Base-by-base conservation (phyloP, 192 early-diverging fungal species). In the Spizellomyces punctatus region DNA sequence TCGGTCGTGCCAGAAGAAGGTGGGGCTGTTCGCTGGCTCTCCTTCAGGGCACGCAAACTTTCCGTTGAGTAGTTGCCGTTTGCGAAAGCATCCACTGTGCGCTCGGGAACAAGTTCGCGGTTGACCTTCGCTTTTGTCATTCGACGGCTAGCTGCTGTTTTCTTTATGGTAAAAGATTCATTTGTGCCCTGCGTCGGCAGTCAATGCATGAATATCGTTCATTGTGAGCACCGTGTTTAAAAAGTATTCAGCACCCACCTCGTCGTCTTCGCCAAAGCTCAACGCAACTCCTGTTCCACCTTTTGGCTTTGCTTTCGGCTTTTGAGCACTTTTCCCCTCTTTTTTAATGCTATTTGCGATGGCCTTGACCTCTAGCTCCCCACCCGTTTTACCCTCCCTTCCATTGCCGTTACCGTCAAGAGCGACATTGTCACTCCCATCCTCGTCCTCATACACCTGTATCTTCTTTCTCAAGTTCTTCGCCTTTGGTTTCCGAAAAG, bases 91-190 rank as follows among this genome's bases (percentile, higher is more conserved):
- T 46, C 12, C 10, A 12, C 6, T 12, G 62, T 46, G 12, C 49
- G 58, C 16, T 79, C 74, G 19, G 69, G 73, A 12, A 72, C 17
- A 8, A 71, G 36, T 6, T 76, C 75, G 14, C 75, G 69, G 56
- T 77, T 77, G 22, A 76, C 58, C 47, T 79, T 71, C 16, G 73
- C 75, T 50, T 72, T 76, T 27, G 63, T 50, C 71, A 79, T 76
- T 5, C 74, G 66, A 9, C 46, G 19, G 60, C 74, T 77, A n/a
- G 74, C 78, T 19, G 78, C 56, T 14, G 69, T 58, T 57, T 76
- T 76, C 58, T 79, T 78, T 36, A 72, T 48, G 6, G 44, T 49
- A 50, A 78, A 69, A 4, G 63, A 22, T 16, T 57, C 66, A 36
- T 36, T 36, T 36, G 27, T 36, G 27, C 1, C 27, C 27, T 36